Evolutionary conservation across 2,329 filamentous ascomycete genomes (phyloP).

Genomic region (Penicillium sp.): DNA sequence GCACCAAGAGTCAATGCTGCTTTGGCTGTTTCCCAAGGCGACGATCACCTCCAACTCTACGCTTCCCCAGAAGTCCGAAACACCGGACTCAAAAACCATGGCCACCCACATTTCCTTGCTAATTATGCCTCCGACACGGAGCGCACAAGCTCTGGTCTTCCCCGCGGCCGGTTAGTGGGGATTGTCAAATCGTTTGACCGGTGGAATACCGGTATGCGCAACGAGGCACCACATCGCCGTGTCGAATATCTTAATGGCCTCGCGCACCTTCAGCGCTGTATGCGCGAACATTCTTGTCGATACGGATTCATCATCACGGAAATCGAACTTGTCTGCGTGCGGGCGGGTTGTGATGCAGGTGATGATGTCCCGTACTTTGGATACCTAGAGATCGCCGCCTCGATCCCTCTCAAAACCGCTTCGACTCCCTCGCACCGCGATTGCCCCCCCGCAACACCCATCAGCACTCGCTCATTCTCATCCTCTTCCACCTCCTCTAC

Average conservation of each 20-base stretch:
- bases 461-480: conserved; percentile 30
- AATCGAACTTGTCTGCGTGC: conserved; percentile 89
- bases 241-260: conserved; percentile 88
- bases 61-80: conserved; percentile 39
- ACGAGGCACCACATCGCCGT: conserved; percentile 78
- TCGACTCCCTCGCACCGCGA: conserved; percentile 23
- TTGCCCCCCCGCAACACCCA: conserved; percentile 31
- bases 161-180: conserved; percentile 69
- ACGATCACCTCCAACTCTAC: conserved; percentile 56
- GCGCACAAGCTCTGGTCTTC: conserved; percentile 49
- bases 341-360: conserved; percentile 66
- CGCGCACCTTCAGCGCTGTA: conserved; percentile 81
- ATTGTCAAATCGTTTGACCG: conserved; percentile 90
- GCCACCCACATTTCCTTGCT: conserved; percentile 54
- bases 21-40: conserved; percentile 71
- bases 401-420: conserved; percentile 55
- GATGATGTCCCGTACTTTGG: conserved; percentile 76
- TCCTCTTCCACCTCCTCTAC: conserved; percentile 27
- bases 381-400: conserved; percentile 72
- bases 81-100: conserved; percentile 41
- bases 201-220: conserved; percentile 94
- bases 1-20: conserved; percentile 85
- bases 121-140: conserved; percentile 56
- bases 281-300: conserved; percentile 89
- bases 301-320: conserved; percentile 97